These are phyloP conservation scores for Thraustotheca clavata DNA, from an alignment of 352 stramenopile species.

Conservation along the genomic window DNA sequence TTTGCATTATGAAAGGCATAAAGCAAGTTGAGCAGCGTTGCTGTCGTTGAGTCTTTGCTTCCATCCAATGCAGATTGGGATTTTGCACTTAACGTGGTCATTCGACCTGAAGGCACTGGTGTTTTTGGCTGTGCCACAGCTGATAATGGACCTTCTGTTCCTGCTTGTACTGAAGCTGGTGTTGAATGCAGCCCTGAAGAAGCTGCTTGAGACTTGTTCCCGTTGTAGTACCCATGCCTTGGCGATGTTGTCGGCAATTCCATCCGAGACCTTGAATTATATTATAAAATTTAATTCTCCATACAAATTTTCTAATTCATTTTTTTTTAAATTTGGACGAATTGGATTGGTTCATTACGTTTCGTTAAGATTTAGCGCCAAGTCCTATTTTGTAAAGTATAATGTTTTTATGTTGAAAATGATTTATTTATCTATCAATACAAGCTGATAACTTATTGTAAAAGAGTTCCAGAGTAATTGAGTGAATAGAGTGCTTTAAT, in stretches of 20 bases:
- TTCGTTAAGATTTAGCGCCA: neutral
- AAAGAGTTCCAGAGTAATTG: too few relatives aligned
- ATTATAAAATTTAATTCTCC: neutral
- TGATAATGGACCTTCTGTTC: neutral
- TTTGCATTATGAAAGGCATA: slow-evolving; percentile 15
- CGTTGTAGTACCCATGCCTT: neutral
- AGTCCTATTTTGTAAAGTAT: neutral
- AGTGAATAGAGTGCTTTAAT: too few relatives aligned
- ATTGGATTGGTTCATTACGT: neutral
- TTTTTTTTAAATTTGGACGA: neutral
- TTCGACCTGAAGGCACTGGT: neutral
- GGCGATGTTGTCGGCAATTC: neutral
- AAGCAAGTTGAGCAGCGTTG: slow-evolving; percentile 11
- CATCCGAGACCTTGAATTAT: neutral
- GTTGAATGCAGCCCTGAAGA: neutral
- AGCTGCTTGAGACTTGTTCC: neutral
- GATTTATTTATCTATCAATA: too few relatives aligned
- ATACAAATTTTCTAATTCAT: neutral
- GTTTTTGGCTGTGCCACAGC: neutral
- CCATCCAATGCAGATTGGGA: neutral
- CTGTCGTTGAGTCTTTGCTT: slow-evolving; percentile 4
- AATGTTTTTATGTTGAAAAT: too few relatives aligned
- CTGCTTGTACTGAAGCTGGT: neutral
- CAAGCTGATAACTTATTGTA: too few relatives aligned
- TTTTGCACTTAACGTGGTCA: neutral